Evolutionary conservation across 495 filamentous ascomycete species (phyloP).

Genomic region (Corynascus novoguineensis): DNA sequence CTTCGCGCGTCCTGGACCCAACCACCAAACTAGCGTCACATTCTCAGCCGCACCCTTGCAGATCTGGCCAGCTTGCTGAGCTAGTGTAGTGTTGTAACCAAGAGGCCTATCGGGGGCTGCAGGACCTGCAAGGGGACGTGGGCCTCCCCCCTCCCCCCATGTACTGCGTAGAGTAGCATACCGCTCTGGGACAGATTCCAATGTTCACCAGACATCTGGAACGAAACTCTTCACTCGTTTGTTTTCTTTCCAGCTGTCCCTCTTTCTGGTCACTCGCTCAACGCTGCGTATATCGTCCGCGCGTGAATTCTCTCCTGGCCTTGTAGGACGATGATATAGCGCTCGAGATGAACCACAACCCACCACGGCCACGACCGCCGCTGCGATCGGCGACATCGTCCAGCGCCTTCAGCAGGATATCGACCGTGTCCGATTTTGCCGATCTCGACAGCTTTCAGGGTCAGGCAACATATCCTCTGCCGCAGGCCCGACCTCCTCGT

Average conservation of each 20-base stretch:
- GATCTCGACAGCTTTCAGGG: conserved; percentile 30
- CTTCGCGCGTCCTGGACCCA: not conserved
- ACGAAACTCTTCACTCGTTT: not conserved
- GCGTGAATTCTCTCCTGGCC: not conserved
- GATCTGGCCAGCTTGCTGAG: not conserved
- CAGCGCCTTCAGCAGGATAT: conserved; percentile 38
- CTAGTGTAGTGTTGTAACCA: too few relatives aligned
- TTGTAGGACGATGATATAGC: conserved; percentile 16
- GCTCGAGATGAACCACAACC: conserved; percentile 21
- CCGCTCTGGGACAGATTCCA: not conserved
- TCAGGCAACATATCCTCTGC: conserved; percentile 8
- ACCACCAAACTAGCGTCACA: not conserved
- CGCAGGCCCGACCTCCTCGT: conserved; percentile 38
- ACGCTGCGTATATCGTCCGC: not conserved
- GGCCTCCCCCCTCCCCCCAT: not conserved
- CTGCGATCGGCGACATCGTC: conserved; percentile 20
- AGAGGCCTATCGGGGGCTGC: too few relatives aligned
- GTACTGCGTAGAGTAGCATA: not conserved
- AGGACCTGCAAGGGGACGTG: not conserved
- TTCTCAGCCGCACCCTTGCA: not conserved
- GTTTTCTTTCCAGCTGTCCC: not conserved
- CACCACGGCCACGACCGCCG: conserved; percentile 22
- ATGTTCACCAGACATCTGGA: not conserved
- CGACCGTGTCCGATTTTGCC: conserved; percentile 37
- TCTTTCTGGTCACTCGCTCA: not conserved